These are phyloP conservation scores for Umbilicus rupestris DNA, from an alignment of 164 flowering plant genomes.

Conservation along the genomic window DNA sequence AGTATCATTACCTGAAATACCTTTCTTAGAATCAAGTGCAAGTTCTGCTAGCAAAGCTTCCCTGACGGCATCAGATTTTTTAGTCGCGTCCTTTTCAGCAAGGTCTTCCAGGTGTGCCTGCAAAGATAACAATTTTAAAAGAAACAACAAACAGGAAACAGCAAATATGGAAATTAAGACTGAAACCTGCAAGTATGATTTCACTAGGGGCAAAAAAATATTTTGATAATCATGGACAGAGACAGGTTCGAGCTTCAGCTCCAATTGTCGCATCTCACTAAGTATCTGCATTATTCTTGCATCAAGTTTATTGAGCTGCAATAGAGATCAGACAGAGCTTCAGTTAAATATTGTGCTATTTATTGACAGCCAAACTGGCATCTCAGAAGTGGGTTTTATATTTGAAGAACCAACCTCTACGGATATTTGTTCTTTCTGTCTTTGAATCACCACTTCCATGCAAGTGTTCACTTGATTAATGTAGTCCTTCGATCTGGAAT, in stretches of 20 bases:
- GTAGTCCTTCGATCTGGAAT: constrained; percentile 67
- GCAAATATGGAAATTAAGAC: constrained; percentile 6
- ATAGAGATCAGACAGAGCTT: constrained; percentile 18
- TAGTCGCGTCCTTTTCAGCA: constrained; percentile 87
- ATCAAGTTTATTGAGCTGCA: constrained; percentile 94
- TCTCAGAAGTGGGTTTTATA: constrained; percentile 8
- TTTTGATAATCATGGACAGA: constrained; percentile 62
- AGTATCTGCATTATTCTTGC: constrained; percentile 67
- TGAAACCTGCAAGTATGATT: constrained; percentile 75
- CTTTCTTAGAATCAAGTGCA: constrained; percentile 71
- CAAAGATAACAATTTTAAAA: constrained; percentile 14
- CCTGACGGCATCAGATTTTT: constrained; percentile 96
- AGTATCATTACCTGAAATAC: constrained; percentile 40
- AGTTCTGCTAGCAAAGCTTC: constrained; percentile 95
- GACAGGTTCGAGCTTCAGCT: constrained; percentile 62
- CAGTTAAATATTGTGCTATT: background rate
- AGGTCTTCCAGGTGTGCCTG: constrained; percentile 86
- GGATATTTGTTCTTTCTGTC: constrained; percentile 71
- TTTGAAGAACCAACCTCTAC: constrained; percentile 52
- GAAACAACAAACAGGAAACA: constrained; percentile 2
- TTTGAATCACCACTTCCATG: constrained; percentile 67
- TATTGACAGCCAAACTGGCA: background rate
- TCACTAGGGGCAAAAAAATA: constrained; percentile 65
- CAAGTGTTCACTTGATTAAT: constrained; percentile 63
- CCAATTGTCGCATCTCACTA: constrained; percentile 68